phyloP scores from a whole-genome alignment of 1,284 basidiomycete genomes.

The Bjerkandera adusta region DNA sequence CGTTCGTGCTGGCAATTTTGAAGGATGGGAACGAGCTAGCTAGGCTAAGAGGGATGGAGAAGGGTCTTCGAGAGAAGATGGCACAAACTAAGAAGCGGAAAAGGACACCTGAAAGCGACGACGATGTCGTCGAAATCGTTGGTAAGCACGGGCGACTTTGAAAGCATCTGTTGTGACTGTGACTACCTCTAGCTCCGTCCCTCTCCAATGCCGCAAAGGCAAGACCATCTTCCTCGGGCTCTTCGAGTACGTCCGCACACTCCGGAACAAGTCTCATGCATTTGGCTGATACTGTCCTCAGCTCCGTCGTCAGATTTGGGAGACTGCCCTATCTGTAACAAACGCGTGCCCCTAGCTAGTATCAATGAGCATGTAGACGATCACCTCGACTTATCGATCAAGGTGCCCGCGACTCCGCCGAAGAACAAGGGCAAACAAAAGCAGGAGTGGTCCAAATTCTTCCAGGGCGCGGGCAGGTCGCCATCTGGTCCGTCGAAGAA shows the following conservation, averaged over 20 bases:
- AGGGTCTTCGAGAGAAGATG: too few relatives aligned
- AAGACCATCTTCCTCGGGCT: neutral
- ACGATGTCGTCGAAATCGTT: constrained; percentile 14
- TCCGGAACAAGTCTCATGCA: neutral
- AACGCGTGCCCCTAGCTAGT: constrained; percentile 36
- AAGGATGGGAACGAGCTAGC: too few relatives aligned
- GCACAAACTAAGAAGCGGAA: constrained; percentile 24
- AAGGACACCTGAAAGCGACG: constrained; percentile 6
- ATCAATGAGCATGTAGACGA: constrained; percentile 66
- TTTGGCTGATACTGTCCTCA: neutral
- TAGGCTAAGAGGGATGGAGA: too few relatives aligned
- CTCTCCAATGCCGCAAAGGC: neutral
- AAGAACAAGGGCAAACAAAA: constrained; percentile 28
- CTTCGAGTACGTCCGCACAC: neutral
- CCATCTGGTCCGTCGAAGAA: constrained; percentile 19
- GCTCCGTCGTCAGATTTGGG: constrained; percentile 16
- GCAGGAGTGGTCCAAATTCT: constrained; percentile 51
- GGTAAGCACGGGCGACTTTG: constrained; percentile 4
- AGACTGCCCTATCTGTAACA: constrained; percentile 56
- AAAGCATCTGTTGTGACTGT: neutral
- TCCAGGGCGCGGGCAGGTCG: constrained; percentile 29
- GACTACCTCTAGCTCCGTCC: too few relatives aligned
- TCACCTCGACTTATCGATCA: constrained; percentile 17
- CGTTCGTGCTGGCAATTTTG: constrained; percentile 40
- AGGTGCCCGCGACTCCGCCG: neutral